Evolutionary conservation across 2,329 filamentous ascomycete species (phyloP), one percentile per base, ranked within the genome.

Genomic region (Ophiostoma himal-ulmi): DNA sequence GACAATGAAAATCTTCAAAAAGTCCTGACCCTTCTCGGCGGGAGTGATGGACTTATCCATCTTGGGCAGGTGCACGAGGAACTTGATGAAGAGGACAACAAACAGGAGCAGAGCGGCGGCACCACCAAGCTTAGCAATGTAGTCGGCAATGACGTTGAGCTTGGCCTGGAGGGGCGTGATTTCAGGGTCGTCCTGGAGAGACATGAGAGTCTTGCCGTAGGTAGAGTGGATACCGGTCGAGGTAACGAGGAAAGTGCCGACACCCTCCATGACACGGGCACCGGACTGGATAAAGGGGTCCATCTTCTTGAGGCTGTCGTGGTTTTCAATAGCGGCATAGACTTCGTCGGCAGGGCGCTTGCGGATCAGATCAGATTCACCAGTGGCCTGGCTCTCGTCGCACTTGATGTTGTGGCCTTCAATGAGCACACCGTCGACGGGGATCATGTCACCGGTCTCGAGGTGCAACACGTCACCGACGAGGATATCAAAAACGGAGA

Each of bases 221-320:
- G 88, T 89, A 39, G 90, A 92, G 79, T 91, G 87, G 44, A 90
- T 81, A 71, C 91, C 91, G 41, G 90, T 90, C 20, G 89, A 90
- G 1, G 91, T 93, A 72, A 89, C 88, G 78, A 93, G 82, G 75
- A 88, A 93, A 1, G 88, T 92, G 14, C 91, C 91, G 10, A 92
- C 86, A 64, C 91, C 91, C 77, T 93, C 90, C 80, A 92, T 89
- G 71, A 93, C 89, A 73, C 90, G 90, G 69, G 88, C 85, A 41
- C 91, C 94, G 39, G 93, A 97, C 74, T 96, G 91, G 75, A 97
- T 92, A 75, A 94, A 92, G 0, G 91, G 91, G 74, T 94, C 91
- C 79, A 93, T 85, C 79, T 93, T 93, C 81, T 87, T 89, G 34
- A 89, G 82, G 65, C 83, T 83, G 60, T 89, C 85, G 74, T 87